phyloP scores from a whole-genome alignment of 2,329 filamentous ascomycete species.

The Macroventuria anomochaeta region DNA sequence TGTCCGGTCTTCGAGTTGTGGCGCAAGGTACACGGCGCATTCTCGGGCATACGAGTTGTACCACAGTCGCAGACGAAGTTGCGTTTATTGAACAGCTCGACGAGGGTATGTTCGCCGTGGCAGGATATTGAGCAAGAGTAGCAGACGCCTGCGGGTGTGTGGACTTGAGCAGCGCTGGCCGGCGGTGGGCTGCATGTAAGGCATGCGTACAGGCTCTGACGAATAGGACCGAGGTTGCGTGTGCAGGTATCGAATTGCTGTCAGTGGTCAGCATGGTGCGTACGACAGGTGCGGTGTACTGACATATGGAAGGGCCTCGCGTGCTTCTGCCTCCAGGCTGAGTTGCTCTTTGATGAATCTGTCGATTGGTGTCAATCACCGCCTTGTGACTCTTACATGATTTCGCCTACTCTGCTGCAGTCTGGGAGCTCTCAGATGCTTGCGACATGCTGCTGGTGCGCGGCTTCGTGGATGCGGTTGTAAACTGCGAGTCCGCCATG shows the following conservation, averaged over 20 bases:
- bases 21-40: slow-evolving; percentile 77
- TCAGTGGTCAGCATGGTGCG: slow-evolving; percentile 19
- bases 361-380: background rate
- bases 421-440: slow-evolving; percentile 60
- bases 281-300: slow-evolving; percentile 38
- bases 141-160: slow-evolving; percentile 82
- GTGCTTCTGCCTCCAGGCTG: slow-evolving; percentile 90
- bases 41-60: slow-evolving; percentile 75
- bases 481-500: slow-evolving; percentile 40
- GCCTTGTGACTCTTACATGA: too few species aligned
- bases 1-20: slow-evolving; percentile 73
- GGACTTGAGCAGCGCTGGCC: slow-evolving; percentile 64
- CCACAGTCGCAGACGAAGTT: slow-evolving; percentile 97
- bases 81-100: slow-evolving; percentile 94
- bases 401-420: slow-evolving; percentile 55
- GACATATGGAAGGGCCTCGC: slow-evolving; percentile 92
- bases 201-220: slow-evolving; percentile 90
- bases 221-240: slow-evolving; percentile 82
- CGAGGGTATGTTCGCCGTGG: slow-evolving; percentile 91
- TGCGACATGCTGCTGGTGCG: slow-evolving; percentile 52
- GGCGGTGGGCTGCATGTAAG: slow-evolving; percentile 90
- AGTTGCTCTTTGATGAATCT: slow-evolving; percentile 91
- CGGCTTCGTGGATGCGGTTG: slow-evolving; percentile 32
- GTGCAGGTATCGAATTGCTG: slow-evolving; percentile 95
- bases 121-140: slow-evolving; percentile 97